These are phyloP conservation scores for Biancaea sappan DNA, from an alignment of 306 rosid species.

Conservation along the genomic window DNA sequence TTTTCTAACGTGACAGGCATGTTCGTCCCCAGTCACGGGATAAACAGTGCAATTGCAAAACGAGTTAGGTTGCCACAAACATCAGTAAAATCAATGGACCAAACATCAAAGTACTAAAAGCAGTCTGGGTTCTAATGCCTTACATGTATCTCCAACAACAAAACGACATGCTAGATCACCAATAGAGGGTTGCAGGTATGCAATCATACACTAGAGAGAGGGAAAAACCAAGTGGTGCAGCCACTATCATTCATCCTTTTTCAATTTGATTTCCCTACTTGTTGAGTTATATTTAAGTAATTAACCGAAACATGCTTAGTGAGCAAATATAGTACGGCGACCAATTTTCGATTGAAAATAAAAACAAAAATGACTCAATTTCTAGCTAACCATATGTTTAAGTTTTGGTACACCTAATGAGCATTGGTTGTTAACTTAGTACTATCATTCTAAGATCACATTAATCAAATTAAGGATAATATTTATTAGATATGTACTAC, in stretches of 20 bases:
- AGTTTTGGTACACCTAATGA: background rate
- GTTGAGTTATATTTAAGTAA: background rate
- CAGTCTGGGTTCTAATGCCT: background rate
- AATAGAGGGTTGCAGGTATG: background rate
- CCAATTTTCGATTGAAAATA: background rate
- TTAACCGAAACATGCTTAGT: background rate
- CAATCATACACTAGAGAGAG: background rate
- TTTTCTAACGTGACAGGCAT: conserved; percentile 7
- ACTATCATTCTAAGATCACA: no score
- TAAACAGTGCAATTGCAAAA: conserved; percentile 30
- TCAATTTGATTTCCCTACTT: background rate
- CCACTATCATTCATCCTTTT: background rate
- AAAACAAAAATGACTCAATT: no score
- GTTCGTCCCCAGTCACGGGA: conserved; percentile 38
- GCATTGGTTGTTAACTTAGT: no score
- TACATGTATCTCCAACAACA: background rate
- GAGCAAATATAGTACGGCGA: background rate
- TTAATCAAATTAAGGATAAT: no score
- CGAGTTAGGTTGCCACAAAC: conserved; percentile 3
- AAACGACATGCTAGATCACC: conserved; percentile 24
- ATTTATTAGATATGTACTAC: no score
- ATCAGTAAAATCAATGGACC: background rate
- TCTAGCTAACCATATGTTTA: background rate
- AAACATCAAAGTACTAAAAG: background rate
- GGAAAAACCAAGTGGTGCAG: background rate